phyloP scores from a whole-genome alignment of 2,329 filamentous ascomycete species.

The Cladosporium austrohemisphaericum region DNA sequence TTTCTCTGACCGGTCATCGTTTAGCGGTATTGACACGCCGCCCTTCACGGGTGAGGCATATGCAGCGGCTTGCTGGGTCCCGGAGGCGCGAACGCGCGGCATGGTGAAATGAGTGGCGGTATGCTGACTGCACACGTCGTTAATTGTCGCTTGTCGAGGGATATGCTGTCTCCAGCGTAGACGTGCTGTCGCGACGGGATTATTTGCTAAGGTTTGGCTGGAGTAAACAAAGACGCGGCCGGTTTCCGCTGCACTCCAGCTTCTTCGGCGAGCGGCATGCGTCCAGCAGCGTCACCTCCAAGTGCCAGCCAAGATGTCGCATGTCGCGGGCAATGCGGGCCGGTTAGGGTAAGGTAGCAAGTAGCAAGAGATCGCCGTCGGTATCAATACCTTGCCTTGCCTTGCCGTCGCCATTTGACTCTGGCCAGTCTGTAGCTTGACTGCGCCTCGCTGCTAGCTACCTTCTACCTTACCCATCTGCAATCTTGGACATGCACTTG shows the following conservation, averaged over 20 bases:
- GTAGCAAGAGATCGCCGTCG: too few relatives aligned
- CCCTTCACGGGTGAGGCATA: conserved; percentile 51
- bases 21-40: conserved; percentile 78
- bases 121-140: background rate
- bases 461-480: background rate
- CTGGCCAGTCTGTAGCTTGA: background rate
- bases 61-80: conserved; percentile 44
- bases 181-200: background rate
- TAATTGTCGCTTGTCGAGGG: background rate
- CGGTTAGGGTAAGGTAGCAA: too few relatives aligned
- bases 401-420: background rate
- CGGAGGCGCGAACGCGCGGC: conserved; percentile 42
- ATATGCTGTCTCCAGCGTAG: too few relatives aligned
- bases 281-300: too few relatives aligned
- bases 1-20: conserved; percentile 92
- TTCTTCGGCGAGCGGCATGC: background rate
- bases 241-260: background rate
- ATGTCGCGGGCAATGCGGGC: conserved; percentile 1
- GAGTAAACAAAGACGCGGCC: conserved; percentile 12
- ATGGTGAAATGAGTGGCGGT: conserved; percentile 22
- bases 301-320: too few relatives aligned
- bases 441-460: conserved; percentile 3
- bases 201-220: background rate
- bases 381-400: background rate
- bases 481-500: too few relatives aligned